Base-by-base conservation (phyloP, 2,329 filamentous ascomycete genomes). In the Diaporthe nobilis region DNA sequence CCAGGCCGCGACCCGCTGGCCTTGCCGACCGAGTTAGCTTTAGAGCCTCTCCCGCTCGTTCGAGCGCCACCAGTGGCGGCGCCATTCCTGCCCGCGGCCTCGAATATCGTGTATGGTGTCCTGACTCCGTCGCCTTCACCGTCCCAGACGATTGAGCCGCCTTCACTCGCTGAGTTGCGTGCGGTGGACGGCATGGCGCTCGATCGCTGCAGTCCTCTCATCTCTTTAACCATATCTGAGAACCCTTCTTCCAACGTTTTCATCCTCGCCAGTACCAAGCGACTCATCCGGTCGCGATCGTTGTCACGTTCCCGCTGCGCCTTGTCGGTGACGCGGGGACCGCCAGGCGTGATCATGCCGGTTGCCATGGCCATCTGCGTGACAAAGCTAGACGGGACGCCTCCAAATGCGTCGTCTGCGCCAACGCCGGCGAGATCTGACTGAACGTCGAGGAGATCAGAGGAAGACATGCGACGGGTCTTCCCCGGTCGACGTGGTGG, bases 231-330 rank as follows among this genome's bases (percentile, higher is more conserved):
- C n/a, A 98, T 93, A 76, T 98, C 95, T 3, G 94, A 90, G 83
- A 98, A 96, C 20, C 95, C 94, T 84, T 98, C 95, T 82, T 98
- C 96, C 2, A 98, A 88, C 10, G 94, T 96, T 83, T 97, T 97
- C 95, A 98, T 98, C 47, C 95, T 89, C 12, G 95, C 95, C 61
- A 98, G 87, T 84, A 98, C 94, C 61, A 98, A 89, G 74, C 95
- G 91, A 79, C 93, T 92, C 90, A 96, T 94, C 55, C 94, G 90
- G 81, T 94, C 93, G 34, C 83, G 90, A 73, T 87, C 86, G 37
- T 86, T 86, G 17, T 85, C 84, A 37, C 82, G 80, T 78, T 86
- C 82, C 17, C 76, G 76, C n/a, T 71, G 76, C 6, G 71, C 76
- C 39, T 77, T 75, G 73, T 81, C 81, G 20, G 78, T 84, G 44